Percentiles rank a stretch among this genome's conserved stretches.
Evolutionary conservation across 2,329 filamentous ascomycete species (phyloP).

Genomic region (Fusarium verrucosum): DNA sequence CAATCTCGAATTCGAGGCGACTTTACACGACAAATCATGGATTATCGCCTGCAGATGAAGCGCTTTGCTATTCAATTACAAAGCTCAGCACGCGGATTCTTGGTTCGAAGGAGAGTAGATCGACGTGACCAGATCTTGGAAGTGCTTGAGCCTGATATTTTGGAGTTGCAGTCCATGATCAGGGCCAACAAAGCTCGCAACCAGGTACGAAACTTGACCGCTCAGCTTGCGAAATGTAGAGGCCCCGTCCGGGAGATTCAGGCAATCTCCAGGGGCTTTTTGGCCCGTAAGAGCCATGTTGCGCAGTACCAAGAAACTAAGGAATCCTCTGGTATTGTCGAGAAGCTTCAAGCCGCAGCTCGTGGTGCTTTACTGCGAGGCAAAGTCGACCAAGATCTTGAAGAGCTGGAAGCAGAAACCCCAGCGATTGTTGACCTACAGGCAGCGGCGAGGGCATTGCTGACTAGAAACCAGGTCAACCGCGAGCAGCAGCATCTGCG

Average conservation of each 20-base stretch:
- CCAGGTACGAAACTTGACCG: constrained; percentile 64
- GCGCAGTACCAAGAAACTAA: constrained; percentile 66
- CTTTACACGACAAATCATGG: constrained; percentile 82
- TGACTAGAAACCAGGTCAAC: constrained; percentile 64
- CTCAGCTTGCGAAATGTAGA: constrained; percentile 69
- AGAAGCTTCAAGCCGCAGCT: constrained; percentile 71
- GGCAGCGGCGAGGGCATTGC: constrained; percentile 70
- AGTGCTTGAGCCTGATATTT: constrained; percentile 74
- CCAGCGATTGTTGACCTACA: constrained; percentile 67
- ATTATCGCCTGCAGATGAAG: constrained; percentile 85
- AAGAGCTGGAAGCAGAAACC: constrained; percentile 61
- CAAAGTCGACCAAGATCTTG: constrained; percentile 63
- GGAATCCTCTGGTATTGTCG: constrained; percentile 61
- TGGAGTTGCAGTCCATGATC: constrained; percentile 84
- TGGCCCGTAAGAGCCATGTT: constrained; percentile 67
- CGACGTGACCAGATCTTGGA: constrained; percentile 74
- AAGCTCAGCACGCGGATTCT: constrained; percentile 77
- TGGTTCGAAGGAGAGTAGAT: constrained; percentile 71
- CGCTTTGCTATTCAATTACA: constrained; percentile 83
- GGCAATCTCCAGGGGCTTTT: constrained; percentile 71
- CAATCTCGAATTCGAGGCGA: constrained; percentile 90
- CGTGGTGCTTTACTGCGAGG: constrained; percentile 72
- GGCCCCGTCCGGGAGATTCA: constrained; percentile 73
- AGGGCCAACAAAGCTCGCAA: constrained; percentile 72
- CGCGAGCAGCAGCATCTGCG: constrained; percentile 62